Base-by-base conservation (phyloP, 116 monocot genomes). In the Dioscorea cayenensis region DNA sequence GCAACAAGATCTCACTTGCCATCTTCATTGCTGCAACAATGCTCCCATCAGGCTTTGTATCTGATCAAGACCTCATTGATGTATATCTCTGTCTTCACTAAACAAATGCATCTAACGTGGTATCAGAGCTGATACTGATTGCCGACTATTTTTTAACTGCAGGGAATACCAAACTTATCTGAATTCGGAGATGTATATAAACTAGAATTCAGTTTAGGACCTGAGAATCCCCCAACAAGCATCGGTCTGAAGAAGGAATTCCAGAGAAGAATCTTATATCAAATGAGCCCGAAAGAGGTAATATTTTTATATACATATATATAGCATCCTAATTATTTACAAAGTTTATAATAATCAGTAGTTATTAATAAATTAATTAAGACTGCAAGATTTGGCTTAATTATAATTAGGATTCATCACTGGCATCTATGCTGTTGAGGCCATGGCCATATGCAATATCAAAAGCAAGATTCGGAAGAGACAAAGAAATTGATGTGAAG, bases 401-500 rank as follows among this genome's bases (percentile, higher is more conserved):
- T 65, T 65, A 32, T 32, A 35, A 17, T 22, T 58, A 90, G 86
- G 83, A 84, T 63, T 76, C 77, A 20, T 65, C 73, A 17, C 36
- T 91, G 55, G 85, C 87, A 28, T 91, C 87, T 60, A 83, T 88
- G 88, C 75, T 84, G 0, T 66, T 92, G 21, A 80, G 81, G 6
- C 82, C 87, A 14, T 29, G 71, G 55, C 85, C 87, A 32, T 14
- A 12, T 11, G 77, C 76, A 3, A 9, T 85, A 2, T 16, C 28
- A 4, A 32, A 36, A 6, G 81, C 77, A 10, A 72, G 58, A 51
- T 85, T 88, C 50, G 59, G n/a, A 27, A 76, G 36, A 64, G 73
- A 22, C 0, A 63, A 69, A 19, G 62, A 72, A 19, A 32, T 32
- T 32, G 36, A 52, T 4, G 28, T 73, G 37, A 70, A 82, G 13